These are phyloP conservation scores for Cryptosporidium viatorum DNA, from an alignment of 169 alveolate species.

Conservation along the genomic window DNA sequence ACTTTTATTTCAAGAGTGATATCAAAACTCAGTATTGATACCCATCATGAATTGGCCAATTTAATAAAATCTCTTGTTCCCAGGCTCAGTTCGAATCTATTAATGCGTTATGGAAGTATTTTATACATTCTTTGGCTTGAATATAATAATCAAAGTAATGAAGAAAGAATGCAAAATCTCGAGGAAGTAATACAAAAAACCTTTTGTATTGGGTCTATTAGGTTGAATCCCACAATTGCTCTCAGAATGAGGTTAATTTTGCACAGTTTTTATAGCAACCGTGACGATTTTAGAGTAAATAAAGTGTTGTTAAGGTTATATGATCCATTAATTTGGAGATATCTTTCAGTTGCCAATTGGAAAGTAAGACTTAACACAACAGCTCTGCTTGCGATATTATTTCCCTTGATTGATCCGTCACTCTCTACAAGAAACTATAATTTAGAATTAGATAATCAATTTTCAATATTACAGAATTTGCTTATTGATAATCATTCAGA, in stretches of 20 bases:
- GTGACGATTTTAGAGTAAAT: conserved; percentile 40
- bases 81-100: conserved; percentile 11
- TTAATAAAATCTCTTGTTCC: conserved; percentile 3
- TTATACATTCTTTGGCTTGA: conserved; percentile 42
- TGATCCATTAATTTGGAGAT: conserved; percentile 73
- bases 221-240: conserved; percentile 45
- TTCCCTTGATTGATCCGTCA: conserved; percentile 62
- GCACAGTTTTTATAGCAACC: conserved; percentile 49
- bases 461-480: conserved; percentile 26
- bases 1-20: conserved; percentile 30
- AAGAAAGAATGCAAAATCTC: conserved; percentile 11
- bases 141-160: neutral
- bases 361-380: conserved; percentile 63
- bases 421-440: conserved; percentile 8
- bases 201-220: conserved; percentile 42
- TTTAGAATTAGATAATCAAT: conserved; percentile 39
- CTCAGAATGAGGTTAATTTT: conserved; percentile 51
- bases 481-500: conserved; percentile 33
- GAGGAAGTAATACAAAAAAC: conserved; percentile 39
- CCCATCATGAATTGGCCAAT: neutral
- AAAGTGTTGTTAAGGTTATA: conserved; percentile 29
- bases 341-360: conserved; percentile 71
- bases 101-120: conserved; percentile 20
- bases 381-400: conserved; percentile 59
- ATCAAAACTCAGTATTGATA: conserved; percentile 4